Evolutionary conservation across 768 basidiomycete genomes (phyloP).

Genomic region (Tephrocybe sp.): DNA sequence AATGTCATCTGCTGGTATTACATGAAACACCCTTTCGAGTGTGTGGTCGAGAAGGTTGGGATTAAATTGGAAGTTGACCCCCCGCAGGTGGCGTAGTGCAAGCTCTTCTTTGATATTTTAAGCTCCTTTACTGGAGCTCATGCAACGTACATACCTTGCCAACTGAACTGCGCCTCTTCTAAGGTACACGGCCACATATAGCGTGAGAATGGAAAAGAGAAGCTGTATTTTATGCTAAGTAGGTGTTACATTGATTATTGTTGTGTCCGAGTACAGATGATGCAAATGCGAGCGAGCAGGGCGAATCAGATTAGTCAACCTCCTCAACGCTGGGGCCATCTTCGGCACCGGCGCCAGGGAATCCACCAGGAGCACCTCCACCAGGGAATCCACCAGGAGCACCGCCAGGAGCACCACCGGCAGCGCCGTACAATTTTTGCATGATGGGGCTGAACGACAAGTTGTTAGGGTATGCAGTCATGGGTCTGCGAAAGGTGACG

Average conservation of each 20-base stretch:
- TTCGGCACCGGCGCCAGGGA: constrained; percentile 66
- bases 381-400: constrained; percentile 60
- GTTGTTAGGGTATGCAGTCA: neutral
- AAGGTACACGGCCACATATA: too few relatives aligned
- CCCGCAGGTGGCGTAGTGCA: too few relatives aligned
- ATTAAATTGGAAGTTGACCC: too few relatives aligned
- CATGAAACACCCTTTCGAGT: neutral
- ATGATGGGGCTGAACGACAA: constrained; percentile 46
- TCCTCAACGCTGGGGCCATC: constrained; percentile 92
- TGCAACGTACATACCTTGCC: too few relatives aligned
- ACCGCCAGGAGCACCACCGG: constrained; percentile 64
- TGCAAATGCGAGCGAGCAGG: constrained; percentile 11
- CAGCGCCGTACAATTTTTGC: constrained; percentile 75
- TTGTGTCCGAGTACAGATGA: constrained; percentile 8
- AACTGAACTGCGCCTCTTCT: too few relatives aligned
- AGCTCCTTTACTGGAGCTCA: too few relatives aligned
- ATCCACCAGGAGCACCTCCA: constrained; percentile 67
- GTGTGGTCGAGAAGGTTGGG: too few relatives aligned
- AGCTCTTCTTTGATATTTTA: too few relatives aligned
- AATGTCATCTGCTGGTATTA: constrained; percentile 58
- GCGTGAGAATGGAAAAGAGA: too few relatives aligned
- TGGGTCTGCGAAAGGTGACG: constrained; percentile 4
- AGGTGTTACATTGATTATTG: neutral
- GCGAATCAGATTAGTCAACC: constrained; percentile 59
- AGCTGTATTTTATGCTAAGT: too few relatives aligned